Base-by-base conservation (phyloP, 805 yeast genomes). In the Lipomyces yamadae region DNA sequence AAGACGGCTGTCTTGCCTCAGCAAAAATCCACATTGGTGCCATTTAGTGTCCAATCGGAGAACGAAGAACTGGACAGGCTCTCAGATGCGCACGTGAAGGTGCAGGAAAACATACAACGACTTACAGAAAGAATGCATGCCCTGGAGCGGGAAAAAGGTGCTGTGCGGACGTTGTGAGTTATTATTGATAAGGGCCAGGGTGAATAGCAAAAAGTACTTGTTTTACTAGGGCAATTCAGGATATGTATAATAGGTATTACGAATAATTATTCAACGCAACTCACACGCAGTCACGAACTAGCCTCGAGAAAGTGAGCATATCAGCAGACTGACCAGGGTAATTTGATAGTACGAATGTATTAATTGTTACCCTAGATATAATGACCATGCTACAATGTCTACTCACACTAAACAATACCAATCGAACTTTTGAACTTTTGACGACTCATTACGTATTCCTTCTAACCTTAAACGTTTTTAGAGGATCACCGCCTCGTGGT, bases 41-140 rank as follows among this genome's bases (percentile, higher is more conserved):
- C 81, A 5, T 84, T 83, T 68, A 73, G 75, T 55, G 81, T 79
- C 63, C 85, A 86, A 72, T 78, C 88, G 7, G 95, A 90, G 74
- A 78, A 79, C 52, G 91, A 89, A 70, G 94, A 89, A 74, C 72
- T 87, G 48, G 87, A 84, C 63, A 78, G 90, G 65, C 77, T 88
- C 18, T 79, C 83, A 6, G 78, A 77, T 10, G 88, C 83, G 0
- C 73, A 82, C 4, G 79, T 78, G 15, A 77, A 77, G 35, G 82
- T 86, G 1, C 80, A 82, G 56, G 74, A 77, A 48, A 83, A 85
- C 71, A 81, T 84, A 15, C 80, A 81, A 33, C 78, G 77, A 62
- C 73, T 80, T 29, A 80, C 80, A 68, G 79, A 77, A 56, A 76
- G 79, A 62, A 76, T 84, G 32, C 55, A 58, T 24, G 72, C 69